Evolutionary conservation across 1,284 basidiomycete genomes (phyloP), one percentile per base, ranked within the genome.

Genomic region (Peniophora sp.): DNA sequence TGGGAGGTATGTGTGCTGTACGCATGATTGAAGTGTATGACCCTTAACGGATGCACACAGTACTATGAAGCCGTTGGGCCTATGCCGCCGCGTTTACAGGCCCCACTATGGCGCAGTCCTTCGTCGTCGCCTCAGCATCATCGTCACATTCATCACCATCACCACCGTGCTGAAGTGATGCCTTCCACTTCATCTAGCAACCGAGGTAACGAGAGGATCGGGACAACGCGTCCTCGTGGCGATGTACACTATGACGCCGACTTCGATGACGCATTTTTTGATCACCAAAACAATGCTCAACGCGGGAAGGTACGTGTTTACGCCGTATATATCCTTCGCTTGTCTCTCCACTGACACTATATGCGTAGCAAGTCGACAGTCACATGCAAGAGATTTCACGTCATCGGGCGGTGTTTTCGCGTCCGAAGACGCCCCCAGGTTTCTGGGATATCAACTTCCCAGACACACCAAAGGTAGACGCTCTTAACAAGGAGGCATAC

Each of bases 391-490:
- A 75, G 12, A 83, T 92, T 48, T 93, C 91, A 20, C 78, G 88
- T 24, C 92, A 94, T 67, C 78, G 91, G 24, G 72, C 81, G 56
- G 72, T 80, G 42, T 91, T 87, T 85, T 73, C 75, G 27, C 75
- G 81, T 43, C 73, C 83, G 1, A 75, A 72, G 43, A 93, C 92
- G 0, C 93, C 93, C 15, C 92, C 91, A 1, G 83, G 81, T 20
- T 95, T 88, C 65, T 92, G 89, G 90, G 74, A 86, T 55, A 92
- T 95, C 51, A 88, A 85, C 1, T 95, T 97, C 62, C 93, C 93
- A 0, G 73, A 75, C 55, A 94, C 93, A 2, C 92, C 93, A 64
- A 78, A 88, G 59, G 85, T 83, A 15, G 73, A 71, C 41, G 74
- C 74, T 47, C 88, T 93, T 56, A 95, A 95, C 63, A 70, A 71